A percentile compares a stretch with the other conserved stretches of the same genome.
Evolutionary conservation across 805 yeast species (phyloP).

Genomic region (Danielozyma ontarioensis): DNA sequence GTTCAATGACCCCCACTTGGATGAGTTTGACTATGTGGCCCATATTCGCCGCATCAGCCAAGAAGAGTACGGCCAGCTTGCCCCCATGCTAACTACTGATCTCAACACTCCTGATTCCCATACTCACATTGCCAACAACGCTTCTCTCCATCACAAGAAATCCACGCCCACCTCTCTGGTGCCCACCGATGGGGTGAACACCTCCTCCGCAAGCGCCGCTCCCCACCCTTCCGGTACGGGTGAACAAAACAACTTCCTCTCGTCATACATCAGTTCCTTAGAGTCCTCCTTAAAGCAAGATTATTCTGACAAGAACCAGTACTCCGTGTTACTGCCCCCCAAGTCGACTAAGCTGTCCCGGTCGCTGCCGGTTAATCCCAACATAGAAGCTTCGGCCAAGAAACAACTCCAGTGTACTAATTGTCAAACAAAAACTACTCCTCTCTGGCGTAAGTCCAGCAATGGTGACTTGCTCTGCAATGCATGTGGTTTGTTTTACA

Average conservation of each 20-base stretch:
- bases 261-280: constrained; percentile 34
- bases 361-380: constrained; percentile 6
- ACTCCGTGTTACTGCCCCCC: not conserved
- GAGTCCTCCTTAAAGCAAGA: constrained; percentile 32
- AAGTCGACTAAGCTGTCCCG: not conserved
- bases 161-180: constrained; percentile 4
- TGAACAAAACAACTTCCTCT: constrained; percentile 21
- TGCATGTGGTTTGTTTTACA: constrained; percentile 43
- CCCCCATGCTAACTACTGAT: constrained; percentile 3
- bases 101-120: not conserved
- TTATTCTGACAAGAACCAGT: constrained; percentile 7
- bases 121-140: constrained; percentile 4
- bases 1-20: constrained; percentile 23
- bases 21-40: constrained; percentile 43
- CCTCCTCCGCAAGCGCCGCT: not conserved
- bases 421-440: constrained; percentile 41
- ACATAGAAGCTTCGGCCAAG: constrained; percentile 9
- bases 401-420: constrained; percentile 33
- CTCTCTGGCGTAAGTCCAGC: constrained; percentile 40
- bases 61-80: constrained; percentile 21
- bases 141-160: constrained; percentile 6
- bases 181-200: constrained; percentile 1
- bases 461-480: constrained; percentile 40
- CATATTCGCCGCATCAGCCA: constrained; percentile 39
- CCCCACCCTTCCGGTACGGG: constrained; percentile 1